Base-by-base conservation (phyloP, 345 rosid species). In the Citrus glauca region DNA sequence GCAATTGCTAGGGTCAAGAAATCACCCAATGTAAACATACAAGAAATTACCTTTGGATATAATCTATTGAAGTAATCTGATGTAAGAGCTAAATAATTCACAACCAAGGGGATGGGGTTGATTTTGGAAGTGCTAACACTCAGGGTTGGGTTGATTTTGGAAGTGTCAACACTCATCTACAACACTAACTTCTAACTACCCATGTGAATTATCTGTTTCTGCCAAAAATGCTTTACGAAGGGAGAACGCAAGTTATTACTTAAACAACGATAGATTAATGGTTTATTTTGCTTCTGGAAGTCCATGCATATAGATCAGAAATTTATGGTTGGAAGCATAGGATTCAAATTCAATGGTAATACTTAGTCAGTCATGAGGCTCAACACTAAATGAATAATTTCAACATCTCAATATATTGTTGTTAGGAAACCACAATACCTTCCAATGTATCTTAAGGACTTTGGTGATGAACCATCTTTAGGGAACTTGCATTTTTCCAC, bases 401-500 rank as follows among this genome's bases (percentile, higher is more conserved):
- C 9, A 9, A 78, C 50, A 66, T 64, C 50, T 28, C 25, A 7
- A 40, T 66, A 69, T 61, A 28, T 1, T 55, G 38, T 64, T 62
- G 50, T 19, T 28, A 24, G 69, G 55, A 72, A 50, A 70, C 73
- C 25, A 48, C 7, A 32, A 37, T 91, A 94, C 99, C 99, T 96
- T 90, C 99, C 99, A 32, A 92, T 81, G 73, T 94, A 96, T 92
- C 99, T 87, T 57, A 96, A 72, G 82, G 99, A 96, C 87, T 94
- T 94, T 20, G 99, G 74, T 0, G 94, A 77, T 25, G 98, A 91
- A 64, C 98, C 98, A 78, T 94, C 99, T 67, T 76, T 68, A n/a
- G 99, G 98, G 80, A 86, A 96, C 91, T 96, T 96, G 95, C 98
- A 94, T 45, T 83, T 94, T 70, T 96, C 97, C 81, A 94, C 99